Evolutionary conservation across 176 grass and related monocot genomes (phyloP).

Genomic region (Oryza brachyantha): DNA sequence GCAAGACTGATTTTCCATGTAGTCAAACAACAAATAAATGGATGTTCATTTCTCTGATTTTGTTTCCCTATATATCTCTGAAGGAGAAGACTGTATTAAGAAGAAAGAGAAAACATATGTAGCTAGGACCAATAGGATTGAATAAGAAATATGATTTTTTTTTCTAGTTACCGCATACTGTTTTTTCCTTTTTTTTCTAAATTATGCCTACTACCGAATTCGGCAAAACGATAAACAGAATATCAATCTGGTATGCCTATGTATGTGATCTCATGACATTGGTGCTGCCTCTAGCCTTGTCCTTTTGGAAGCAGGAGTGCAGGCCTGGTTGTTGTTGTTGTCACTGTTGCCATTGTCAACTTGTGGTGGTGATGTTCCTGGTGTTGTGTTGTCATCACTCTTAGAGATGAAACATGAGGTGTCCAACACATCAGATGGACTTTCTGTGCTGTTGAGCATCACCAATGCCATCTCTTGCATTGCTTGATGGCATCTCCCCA

Average conservation of each 20-base stretch:
- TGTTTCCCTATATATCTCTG: not conserved
- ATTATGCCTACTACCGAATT: not conserved
- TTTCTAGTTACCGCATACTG: not conserved
- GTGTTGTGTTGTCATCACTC: slow-evolving; percentile 34
- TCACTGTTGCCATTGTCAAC: slow-evolving; percentile 7
- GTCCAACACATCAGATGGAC: slow-evolving; percentile 54
- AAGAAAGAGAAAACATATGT: not conserved
- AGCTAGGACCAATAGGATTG: not conserved
- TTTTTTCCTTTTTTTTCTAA: slow-evolving; percentile 3
- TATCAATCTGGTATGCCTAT: not conserved
- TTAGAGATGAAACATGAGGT: slow-evolving; percentile 49
- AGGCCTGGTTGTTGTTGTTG: slow-evolving; percentile 25
- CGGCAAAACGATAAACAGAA: not conserved
- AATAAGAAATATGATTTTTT: not conserved
- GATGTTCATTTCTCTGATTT: not conserved
- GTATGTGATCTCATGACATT: slow-evolving; percentile 20
- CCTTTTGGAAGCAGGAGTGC: slow-evolving; percentile 50
- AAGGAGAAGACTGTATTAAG: too few species aligned
- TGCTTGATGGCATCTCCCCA: slow-evolving; percentile 47
- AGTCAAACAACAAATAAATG: not conserved
- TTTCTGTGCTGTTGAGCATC: slow-evolving; percentile 23
- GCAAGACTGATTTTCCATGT: slow-evolving; percentile 2
- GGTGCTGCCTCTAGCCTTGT: slow-evolving; percentile 35
- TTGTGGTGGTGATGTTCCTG: slow-evolving; percentile 37
- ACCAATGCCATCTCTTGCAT: slow-evolving; percentile 52